These are phyloP conservation scores for Fusarium sp. DNA, from an alignment of 2,329 filamentous ascomycete species.

Conservation along the genomic window DNA sequence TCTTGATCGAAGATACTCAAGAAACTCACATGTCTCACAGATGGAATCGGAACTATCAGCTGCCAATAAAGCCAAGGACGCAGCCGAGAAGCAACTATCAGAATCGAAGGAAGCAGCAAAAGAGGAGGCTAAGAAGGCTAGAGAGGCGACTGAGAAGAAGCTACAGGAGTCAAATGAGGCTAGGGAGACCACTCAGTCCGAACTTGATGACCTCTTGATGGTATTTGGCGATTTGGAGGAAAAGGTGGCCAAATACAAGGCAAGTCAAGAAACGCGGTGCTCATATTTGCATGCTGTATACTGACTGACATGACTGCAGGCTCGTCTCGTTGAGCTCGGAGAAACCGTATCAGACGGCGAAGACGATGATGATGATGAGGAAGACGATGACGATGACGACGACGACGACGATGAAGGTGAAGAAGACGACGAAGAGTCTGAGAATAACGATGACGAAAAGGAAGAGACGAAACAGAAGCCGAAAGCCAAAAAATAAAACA, in stretches of 20 bases:
- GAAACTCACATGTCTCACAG: conserved; percentile 38
- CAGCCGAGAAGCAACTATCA: conserved; percentile 50
- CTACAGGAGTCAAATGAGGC: conserved; percentile 64
- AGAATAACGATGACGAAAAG: conserved; percentile 15
- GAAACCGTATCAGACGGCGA: conserved; percentile 81
- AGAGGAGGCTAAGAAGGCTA: conserved; percentile 66
- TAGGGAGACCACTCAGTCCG: conserved; percentile 71
- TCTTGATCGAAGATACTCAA: conserved; percentile 43
- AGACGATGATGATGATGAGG: conserved; percentile 69
- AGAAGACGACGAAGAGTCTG: conserved; percentile 28
- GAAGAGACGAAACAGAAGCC: conserved; percentile 1
- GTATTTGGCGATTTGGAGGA: conserved; percentile 84
- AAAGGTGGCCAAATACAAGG: conserved; percentile 80
- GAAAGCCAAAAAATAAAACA: not conserved
- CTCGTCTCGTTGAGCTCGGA: conserved; percentile 72
- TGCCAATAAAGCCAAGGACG: conserved; percentile 71
- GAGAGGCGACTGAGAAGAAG: conserved; percentile 56
- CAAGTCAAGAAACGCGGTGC: conserved; percentile 48
- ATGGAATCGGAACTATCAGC: conserved; percentile 45
- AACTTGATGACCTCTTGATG: conserved; percentile 83
- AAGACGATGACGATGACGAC: conserved; percentile 55
- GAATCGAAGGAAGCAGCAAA: conserved; percentile 64
- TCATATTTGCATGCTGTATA: not conserved
- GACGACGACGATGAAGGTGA: conserved; percentile 29
- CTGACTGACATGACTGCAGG: conserved; percentile 48